Base-by-base conservation (phyloP, 495 filamentous ascomycete genomes). In the Sabuloglossum arenarium region DNA sequence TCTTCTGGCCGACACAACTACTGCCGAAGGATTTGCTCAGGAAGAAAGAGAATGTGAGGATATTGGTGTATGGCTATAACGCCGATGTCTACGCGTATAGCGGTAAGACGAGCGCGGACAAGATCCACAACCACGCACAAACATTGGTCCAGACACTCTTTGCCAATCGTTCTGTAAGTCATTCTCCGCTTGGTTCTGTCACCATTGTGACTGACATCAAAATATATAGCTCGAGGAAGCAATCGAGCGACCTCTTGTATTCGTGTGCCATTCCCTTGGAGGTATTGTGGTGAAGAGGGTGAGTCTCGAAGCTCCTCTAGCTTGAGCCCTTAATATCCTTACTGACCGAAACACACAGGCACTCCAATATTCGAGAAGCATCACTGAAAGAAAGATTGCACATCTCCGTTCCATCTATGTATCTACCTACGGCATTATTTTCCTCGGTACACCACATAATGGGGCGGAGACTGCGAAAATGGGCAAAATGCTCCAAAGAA, bases 51-150 rank as follows among this genome's bases (percentile, higher is more conserved):
- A 78, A 75, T 55, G 79, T 81, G 23, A 76, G 88, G 31, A 76
- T 94, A 37, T 67, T 94, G 52, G 82, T 84, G 6, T 93, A 89
- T 63, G 87, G 87, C 3, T 94, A 91, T 64, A 86, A 94, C 62
- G 82, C 85, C 47, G 81, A 86, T 61, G 83, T 89, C 30, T 78
- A 79, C 42, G 66, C 78, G 0, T 80, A 83, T 31, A 67, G 71
- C 53, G 68, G 65, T 28, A 51, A 28, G 23, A 70, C 64, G 57
- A 76, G 81, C 50, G 79, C 79, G 49, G 87, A 89, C 66, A 81
- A 81, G 61, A 79, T 94, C 58, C 80, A 84, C 58, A 81, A 87
- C 61, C 87, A 94, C 68, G 87, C 87, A 5, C 81, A 89, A 64
- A 86, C 79, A n/a, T 71, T 94, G 12, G 74, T 88, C 19, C 78